Evolutionary conservation across 768 basidiomycete genomes (phyloP), one percentile per base, ranked within the genome.

Genomic region (Mycena belliarum): DNA sequence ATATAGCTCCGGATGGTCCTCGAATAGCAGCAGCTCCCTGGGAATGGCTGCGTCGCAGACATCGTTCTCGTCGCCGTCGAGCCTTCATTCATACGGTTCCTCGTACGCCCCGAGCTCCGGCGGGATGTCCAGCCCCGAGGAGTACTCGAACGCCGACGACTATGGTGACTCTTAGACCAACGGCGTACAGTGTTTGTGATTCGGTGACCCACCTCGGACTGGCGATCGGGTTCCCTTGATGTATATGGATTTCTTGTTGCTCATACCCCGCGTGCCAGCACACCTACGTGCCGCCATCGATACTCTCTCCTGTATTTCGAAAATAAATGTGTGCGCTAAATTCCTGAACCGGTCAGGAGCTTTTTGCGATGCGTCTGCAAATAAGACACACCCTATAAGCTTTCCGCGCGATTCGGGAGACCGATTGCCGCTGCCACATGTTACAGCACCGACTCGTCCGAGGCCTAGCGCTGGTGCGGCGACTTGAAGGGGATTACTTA

Each of bases 51-150:
- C 61, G 29, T 38, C 61, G 20, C 61, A 59, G 45, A 20, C 42
- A 18, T 45, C 61, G n/a, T 63, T 63, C 41, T 63, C 61, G 4
- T 48, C 57, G 20, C 47, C 62, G 4, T 49, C 57, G 66, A 71
- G 52, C 28, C 63, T 57, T 63, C 53, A 57, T 57, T 68, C 70
- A 26, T 76, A 78, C 56, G 69, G 72, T 20, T 70, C 66, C 12
- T 63, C 72, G 16, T 74, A 77, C 63, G 63, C 66, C 24, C 66
- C 72, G 28, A 69, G 66, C 56, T 70, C 73, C 25, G 73, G 70
- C 49, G 65, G 75, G 15, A 64, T 77, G 47, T 73, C 78, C 21
- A 76, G 74, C 52, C 73, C 78, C 52, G 79, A 78, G 43, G 78
- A 78, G 28, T 79, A 75, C 65, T 69, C 75, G 16, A 71, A 69